Evolutionary conservation across 352 stramenopile genomes (phyloP).

Genomic region (Globisporangium sylvaticum): DNA sequence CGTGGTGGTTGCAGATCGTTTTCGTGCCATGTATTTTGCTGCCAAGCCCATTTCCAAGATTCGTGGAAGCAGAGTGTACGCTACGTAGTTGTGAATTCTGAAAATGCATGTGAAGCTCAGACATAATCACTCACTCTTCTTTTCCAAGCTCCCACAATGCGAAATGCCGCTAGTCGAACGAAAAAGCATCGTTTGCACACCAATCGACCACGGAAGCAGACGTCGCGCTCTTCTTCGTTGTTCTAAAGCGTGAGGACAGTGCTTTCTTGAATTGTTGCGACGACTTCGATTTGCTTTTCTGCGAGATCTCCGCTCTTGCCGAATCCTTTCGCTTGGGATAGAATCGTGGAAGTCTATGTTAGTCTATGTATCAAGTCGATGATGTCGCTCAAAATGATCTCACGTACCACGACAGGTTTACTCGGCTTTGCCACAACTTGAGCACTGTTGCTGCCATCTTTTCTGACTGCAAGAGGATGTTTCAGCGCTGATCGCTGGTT

Average conservation of each 20-base stretch:
- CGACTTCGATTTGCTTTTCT: slow-evolving; percentile 3
- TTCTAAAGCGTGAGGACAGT: not conserved
- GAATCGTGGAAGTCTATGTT: not conserved
- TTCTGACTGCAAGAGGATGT: not conserved
- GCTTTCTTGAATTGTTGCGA: slow-evolving; percentile 5
- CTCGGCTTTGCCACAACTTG: not conserved
- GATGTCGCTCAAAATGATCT: not conserved
- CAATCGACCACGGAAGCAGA: slow-evolving; percentile 5
- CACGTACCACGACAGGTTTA: not conserved
- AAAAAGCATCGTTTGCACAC: slow-evolving; percentile 6
- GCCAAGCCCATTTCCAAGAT: not conserved
- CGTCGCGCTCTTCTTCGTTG: slow-evolving; percentile 4
- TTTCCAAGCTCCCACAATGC: not conserved
- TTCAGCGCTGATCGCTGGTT: not conserved
- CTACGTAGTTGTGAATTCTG: too few species aligned
- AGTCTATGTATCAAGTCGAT: not conserved
- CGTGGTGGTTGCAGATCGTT: not conserved
- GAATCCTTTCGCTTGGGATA: not conserved
- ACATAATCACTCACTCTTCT: not conserved
- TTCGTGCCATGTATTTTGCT: not conserved
- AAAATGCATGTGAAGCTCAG: not conserved
- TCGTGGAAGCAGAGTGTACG: not conserved
- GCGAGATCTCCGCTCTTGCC: not conserved
- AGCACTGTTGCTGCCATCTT: not conserved
- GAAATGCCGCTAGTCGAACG: slow-evolving; percentile 1